These are phyloP conservation scores for Lasiosphaeria miniovina DNA, from an alignment of 495 filamentous ascomycete genomes.

Conservation along the genomic window DNA sequence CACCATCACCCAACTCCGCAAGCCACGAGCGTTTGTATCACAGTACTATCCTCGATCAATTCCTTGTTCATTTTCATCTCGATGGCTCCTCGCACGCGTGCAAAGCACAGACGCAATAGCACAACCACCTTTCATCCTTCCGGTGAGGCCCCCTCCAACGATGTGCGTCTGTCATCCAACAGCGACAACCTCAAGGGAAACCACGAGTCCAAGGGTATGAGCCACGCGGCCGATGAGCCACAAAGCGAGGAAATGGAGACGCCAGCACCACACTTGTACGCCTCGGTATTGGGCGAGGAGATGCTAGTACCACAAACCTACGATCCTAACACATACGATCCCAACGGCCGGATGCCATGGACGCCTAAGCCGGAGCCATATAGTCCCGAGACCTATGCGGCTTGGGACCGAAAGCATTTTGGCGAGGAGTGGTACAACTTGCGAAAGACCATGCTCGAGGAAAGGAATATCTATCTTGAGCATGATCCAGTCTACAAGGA, in stretches of 20 bases:
- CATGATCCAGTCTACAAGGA: slow-evolving; percentile 11
- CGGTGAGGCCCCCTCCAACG: slow-evolving; percentile 3
- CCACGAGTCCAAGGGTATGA: slow-evolving; percentile 1
- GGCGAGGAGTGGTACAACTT: slow-evolving; percentile 17
- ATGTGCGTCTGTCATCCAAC: slow-evolving; percentile 4
- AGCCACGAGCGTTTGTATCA: too few relatives aligned
- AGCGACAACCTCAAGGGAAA: slow-evolving; percentile 7
- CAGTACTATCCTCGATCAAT: too few relatives aligned
- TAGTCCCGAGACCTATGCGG: slow-evolving; percentile 6
- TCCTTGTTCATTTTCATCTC: too few relatives aligned
- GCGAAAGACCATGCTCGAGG: slow-evolving; percentile 14
- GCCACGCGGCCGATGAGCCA: background rate
- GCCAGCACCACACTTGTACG: background rate
- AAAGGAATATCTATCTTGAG: slow-evolving; percentile 11
- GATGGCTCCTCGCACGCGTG: too few relatives aligned
- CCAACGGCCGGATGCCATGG: slow-evolving; percentile 9
- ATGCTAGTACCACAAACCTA: slow-evolving; percentile 11
- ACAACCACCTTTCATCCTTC: background rate
- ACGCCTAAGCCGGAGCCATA: slow-evolving; percentile 18
- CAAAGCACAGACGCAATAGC: slow-evolving; percentile 4
- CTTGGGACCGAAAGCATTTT: slow-evolving; percentile 19
- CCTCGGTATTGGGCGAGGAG: background rate
- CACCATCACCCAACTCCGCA: too few relatives aligned
- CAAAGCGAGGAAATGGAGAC: slow-evolving; percentile 4
- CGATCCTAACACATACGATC: slow-evolving; percentile 8